A percentile compares a stretch with the other conserved stretches of the same genome.
Conservation (phyloP, 2,329 filamentous ascomycete species). For the Didymella keratinophila region DNA sequence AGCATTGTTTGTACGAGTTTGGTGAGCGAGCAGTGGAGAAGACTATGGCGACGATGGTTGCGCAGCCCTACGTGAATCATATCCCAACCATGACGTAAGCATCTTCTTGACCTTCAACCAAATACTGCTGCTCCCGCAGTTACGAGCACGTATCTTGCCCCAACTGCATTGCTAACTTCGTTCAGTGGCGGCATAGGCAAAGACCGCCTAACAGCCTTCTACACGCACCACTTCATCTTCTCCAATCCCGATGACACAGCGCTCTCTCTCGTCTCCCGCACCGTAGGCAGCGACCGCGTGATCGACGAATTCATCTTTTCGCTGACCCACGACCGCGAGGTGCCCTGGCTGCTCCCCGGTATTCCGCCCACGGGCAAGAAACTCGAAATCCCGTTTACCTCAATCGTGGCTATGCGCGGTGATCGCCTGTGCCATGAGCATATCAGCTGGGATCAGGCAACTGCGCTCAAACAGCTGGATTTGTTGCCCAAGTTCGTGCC, state of each 20-base stretch:
- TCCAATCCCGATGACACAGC: conserved; percentile 72
- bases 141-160: too few relatives aligned
- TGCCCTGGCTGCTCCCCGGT: conserved; percentile 49
- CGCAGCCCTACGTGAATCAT: conserved; percentile 81
- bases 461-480: conserved; percentile 67
- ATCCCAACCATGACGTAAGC: conserved; percentile 67
- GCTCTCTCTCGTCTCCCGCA: conserved; percentile 75
- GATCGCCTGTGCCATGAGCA: conserved; percentile 75
- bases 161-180: background rate
- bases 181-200: conserved; percentile 72
- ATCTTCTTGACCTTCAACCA: background rate
- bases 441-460: conserved; percentile 74
- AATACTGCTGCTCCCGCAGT: too few relatives aligned
- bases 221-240: conserved; percentile 77
- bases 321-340: conserved; percentile 42
- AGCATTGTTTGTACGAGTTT: conserved; percentile 78
- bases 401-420: conserved; percentile 72
- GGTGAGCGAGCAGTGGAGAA: conserved; percentile 70
- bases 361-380: conserved; percentile 41
- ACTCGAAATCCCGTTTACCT: conserved; percentile 68
- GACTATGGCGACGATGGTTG: conserved; percentile 84
- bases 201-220: conserved; percentile 69
- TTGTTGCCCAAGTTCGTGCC: conserved; percentile 70
- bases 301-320: conserved; percentile 50
- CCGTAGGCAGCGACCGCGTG: conserved; percentile 74